A percentile compares a stretch with the other conserved stretches of the same genome.
Conservation (phyloP, 2,329 filamentous ascomycete species). For the Diplodia sapinea region DNA sequence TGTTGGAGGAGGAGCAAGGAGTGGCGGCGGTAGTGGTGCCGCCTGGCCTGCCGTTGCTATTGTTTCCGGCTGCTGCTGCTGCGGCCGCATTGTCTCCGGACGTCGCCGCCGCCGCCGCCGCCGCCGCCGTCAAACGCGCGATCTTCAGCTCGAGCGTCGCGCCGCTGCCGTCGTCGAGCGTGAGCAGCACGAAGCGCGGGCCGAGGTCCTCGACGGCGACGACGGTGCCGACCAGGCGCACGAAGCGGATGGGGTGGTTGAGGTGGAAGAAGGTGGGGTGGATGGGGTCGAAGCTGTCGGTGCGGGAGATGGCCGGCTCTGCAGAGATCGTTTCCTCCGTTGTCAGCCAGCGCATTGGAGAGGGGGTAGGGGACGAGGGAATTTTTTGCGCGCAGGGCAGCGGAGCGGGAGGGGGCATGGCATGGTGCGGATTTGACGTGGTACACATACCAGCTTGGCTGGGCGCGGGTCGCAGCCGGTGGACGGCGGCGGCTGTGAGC, state of each 20-base stretch:
- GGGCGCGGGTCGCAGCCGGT: slow-evolving; percentile 54
- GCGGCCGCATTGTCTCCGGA: not conserved
- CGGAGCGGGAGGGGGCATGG: too few species aligned
- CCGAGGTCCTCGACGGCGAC: slow-evolving; percentile 53
- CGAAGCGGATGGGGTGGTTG: slow-evolving; percentile 59
- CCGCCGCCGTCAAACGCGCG: slow-evolving; percentile 40
- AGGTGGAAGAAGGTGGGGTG: slow-evolving; percentile 58
- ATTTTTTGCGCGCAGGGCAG: too few species aligned
- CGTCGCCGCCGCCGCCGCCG: too few species aligned
- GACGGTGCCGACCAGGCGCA: slow-evolving; percentile 53
- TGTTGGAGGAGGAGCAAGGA: slow-evolving; percentile 37
- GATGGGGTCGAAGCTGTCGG: not conserved
- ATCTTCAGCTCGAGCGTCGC: slow-evolving; percentile 63
- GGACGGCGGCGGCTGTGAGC: slow-evolving; percentile 62
- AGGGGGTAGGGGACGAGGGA: too few species aligned
- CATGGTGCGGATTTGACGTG: not conserved
- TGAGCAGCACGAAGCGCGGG: slow-evolving; percentile 54
- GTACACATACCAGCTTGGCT: slow-evolving; percentile 57
- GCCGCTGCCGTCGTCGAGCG: slow-evolving; percentile 67
- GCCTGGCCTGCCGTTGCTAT: not conserved
- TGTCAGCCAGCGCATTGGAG: too few species aligned
- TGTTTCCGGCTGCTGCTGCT: slow-evolving; percentile 2
- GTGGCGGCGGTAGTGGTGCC: not conserved
- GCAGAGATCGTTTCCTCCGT: not conserved
- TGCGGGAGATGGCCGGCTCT: slow-evolving; percentile 14